Conservation (phyloP, 1,284 basidiomycete species). For the Dichomitus squalens region DNA sequence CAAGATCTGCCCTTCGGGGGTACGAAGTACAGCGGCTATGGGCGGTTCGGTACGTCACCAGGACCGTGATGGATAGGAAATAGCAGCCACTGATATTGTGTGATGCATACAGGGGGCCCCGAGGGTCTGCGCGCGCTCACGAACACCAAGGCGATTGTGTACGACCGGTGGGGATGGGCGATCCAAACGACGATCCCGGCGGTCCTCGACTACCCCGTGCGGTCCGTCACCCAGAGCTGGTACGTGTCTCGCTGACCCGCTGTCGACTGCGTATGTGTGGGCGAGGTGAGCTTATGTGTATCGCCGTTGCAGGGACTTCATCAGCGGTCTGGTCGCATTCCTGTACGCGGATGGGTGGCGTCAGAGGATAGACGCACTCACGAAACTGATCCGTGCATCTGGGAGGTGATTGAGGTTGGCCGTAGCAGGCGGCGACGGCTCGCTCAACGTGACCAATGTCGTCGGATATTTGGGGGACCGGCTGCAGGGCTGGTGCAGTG, state of each 20-base stretch:
- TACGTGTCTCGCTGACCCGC: slow-evolving; percentile 49
- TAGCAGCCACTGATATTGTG: background rate
- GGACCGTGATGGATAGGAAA: slow-evolving; percentile 6
- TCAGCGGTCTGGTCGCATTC: slow-evolving; percentile 72
- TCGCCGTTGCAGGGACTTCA: slow-evolving; percentile 64
- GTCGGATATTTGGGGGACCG: background rate
- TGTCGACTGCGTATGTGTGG: slow-evolving; percentile 9
- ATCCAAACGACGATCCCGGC: slow-evolving; percentile 87
- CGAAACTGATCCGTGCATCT: slow-evolving; percentile 35
- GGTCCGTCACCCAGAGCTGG: slow-evolving; percentile 79
- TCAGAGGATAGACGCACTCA: slow-evolving; percentile 56
- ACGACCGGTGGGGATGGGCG: slow-evolving; percentile 82
- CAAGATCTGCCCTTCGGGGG: slow-evolving; percentile 96
- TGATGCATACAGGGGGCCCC: slow-evolving; percentile 66
- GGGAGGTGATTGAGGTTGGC: slow-evolving; percentile 19
- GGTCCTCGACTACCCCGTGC: slow-evolving; percentile 85
- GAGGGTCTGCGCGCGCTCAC: slow-evolving; percentile 90
- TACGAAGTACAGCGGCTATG: slow-evolving; percentile 87
- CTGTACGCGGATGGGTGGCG: slow-evolving; percentile 77
- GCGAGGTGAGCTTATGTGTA: slow-evolving; percentile 11
- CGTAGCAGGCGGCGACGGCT: background rate
- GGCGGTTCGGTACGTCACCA: slow-evolving; percentile 72
- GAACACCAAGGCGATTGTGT: slow-evolving; percentile 84
- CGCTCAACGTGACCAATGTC: no score
- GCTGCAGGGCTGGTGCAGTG: background rate